Evolutionary conservation across 306 rosid genomes (phyloP).

Genomic region (Castanea mollissima): DNA sequence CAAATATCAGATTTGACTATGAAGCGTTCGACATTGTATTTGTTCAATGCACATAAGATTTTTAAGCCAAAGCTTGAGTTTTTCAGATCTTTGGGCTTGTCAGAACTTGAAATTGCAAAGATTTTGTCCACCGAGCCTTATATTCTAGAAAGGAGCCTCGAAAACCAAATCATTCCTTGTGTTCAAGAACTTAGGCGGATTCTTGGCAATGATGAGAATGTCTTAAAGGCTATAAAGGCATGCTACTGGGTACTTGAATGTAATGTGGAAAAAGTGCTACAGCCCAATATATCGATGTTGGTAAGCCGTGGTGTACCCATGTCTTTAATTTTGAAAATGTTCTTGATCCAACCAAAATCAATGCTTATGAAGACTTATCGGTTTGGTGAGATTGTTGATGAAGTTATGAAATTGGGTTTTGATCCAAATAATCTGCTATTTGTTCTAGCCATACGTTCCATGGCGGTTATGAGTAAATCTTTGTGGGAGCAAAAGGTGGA

Average conservation of each 20-base stretch:
- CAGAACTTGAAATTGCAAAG: neutral
- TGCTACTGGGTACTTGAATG: neutral
- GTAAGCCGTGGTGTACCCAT: conserved; percentile 20
- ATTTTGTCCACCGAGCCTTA: conserved; percentile 2
- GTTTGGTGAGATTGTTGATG: conserved; percentile 9
- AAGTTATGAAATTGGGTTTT: conserved; percentile 22
- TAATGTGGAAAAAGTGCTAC: neutral
- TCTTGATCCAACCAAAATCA: neutral
- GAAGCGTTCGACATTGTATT: conserved; percentile 5
- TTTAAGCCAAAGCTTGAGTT: conserved; percentile 23
- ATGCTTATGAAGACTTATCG: neutral
- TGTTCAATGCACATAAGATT: neutral
- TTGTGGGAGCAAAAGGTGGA: conserved; percentile 25
- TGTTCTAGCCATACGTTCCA: neutral
- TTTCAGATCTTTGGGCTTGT: conserved; percentile 27
- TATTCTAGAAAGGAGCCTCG: conserved; percentile 17
- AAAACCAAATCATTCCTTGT: conserved; percentile 13
- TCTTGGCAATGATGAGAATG: conserved; percentile 12
- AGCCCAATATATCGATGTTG: conserved; percentile 2
- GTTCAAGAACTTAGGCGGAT: conserved; percentile 14
- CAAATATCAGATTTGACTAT: conserved; percentile 3
- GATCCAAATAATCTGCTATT: conserved; percentile 1
- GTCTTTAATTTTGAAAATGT: conserved; percentile 5
- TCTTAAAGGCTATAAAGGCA: conserved; percentile 1
- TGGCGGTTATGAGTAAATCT: neutral